Percentiles rank a stretch among this genome's conserved stretches.
Evolutionary conservation across 164 flowering plant genomes (phyloP).

Genomic region (Dillenia suffruticosa): DNA sequence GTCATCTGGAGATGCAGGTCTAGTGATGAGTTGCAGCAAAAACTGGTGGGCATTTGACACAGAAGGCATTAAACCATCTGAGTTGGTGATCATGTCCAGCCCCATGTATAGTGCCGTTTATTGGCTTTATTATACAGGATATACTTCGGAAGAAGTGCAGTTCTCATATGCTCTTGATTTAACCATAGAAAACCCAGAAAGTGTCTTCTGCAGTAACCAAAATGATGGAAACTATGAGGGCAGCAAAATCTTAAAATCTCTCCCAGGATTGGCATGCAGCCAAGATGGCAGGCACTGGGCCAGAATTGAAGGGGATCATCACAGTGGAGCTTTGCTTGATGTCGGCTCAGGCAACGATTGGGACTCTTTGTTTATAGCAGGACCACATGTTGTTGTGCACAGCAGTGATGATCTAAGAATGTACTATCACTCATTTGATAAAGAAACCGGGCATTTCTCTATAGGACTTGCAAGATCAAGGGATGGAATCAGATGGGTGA

Average conservation of each 20-base stretch:
- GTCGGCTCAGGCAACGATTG: conserved; percentile 53
- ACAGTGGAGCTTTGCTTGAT: conserved; percentile 76
- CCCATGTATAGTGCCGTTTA: conserved; percentile 61
- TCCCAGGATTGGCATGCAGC: conserved; percentile 81
- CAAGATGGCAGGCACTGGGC: conserved; percentile 93
- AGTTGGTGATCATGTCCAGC: conserved; percentile 78
- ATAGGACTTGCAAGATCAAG: conserved; percentile 80
- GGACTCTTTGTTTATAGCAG: conserved; percentile 63
- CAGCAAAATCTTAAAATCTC: conserved; percentile 30
- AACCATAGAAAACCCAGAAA: conserved; percentile 31
- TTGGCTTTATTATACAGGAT: conserved; percentile 89
- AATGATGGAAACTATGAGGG: conserved; percentile 1
- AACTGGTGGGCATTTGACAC: conserved; percentile 98
- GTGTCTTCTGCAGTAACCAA: conserved; percentile 4
- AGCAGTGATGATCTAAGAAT: conserved; percentile 63
- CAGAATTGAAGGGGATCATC: conserved; percentile 88
- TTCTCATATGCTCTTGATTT: conserved; percentile 8
- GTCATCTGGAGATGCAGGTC: conserved; percentile 48
- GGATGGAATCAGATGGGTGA: conserved; percentile 87
- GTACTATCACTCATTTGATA: conserved; percentile 83
- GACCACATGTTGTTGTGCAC: conserved; percentile 65
- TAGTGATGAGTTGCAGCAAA: conserved; percentile 53
- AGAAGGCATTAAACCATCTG: conserved; percentile 54
- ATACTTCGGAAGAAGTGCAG: conserved; percentile 36
- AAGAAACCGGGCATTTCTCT: conserved; percentile 30